These are phyloP conservation scores for Aureobasidium mangrovei DNA, from an alignment of 2,329 filamentous ascomycete species.

Conservation along the genomic window DNA sequence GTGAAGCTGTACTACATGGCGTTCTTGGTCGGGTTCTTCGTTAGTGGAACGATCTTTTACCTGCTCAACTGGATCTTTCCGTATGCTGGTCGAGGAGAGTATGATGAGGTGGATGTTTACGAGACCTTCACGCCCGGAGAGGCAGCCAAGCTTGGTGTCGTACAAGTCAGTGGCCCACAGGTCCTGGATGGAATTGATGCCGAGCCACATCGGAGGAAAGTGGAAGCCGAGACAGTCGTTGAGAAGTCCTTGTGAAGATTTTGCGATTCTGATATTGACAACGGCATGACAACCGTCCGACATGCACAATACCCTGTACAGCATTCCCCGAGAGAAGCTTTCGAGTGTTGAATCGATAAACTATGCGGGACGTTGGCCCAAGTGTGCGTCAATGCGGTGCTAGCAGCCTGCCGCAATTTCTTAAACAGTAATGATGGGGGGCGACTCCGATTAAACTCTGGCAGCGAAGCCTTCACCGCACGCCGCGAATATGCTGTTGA, in stretches of 20 bases:
- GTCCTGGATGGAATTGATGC: not conserved
- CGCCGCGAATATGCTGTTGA: not conserved
- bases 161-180: conserved; percentile 20
- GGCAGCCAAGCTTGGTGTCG: conserved; percentile 33
- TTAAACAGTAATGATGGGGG: not conserved
- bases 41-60: conserved; percentile 15
- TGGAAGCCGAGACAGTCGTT: not conserved
- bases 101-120: conserved; percentile 37
- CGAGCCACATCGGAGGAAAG: not conserved
- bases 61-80: conserved; percentile 33
- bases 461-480: not conserved
- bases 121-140: conserved; percentile 38
- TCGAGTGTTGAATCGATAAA: conserved; percentile 1
- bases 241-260: not conserved
- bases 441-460: not conserved
- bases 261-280: not conserved
- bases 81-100: conserved; percentile 32
- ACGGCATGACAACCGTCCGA: not conserved
- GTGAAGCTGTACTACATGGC: conserved; percentile 42
- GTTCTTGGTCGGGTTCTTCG: conserved; percentile 33
- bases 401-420: conserved; percentile 6
- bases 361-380: conserved; percentile 5
- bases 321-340: not conserved
- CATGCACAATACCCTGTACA: not conserved
- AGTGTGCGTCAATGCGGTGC: conserved; percentile 3